These are phyloP conservation scores for Trapa incisa DNA, from an alignment of 345 rosid genomes.

Conservation along the genomic window DNA sequence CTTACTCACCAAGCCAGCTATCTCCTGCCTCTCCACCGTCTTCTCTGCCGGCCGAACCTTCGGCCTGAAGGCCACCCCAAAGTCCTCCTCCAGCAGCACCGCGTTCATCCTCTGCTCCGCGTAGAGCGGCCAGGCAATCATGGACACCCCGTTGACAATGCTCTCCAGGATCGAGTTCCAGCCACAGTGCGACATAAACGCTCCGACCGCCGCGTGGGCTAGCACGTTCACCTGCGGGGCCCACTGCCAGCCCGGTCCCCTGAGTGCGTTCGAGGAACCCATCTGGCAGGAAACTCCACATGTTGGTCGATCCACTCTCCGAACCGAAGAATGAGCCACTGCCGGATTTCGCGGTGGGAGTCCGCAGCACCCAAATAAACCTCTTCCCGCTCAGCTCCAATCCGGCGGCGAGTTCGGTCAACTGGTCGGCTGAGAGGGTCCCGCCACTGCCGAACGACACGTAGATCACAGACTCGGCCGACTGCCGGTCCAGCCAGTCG, in stretches of 20 bases:
- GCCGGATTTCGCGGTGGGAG: slow-evolving; percentile 16
- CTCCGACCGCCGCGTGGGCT: slow-evolving; percentile 47
- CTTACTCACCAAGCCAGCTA: slow-evolving; percentile 24
- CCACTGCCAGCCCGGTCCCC: slow-evolving; percentile 32
- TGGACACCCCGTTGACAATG: slow-evolving; percentile 31
- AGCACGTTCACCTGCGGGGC: slow-evolving; percentile 49
- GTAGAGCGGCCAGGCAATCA: slow-evolving; percentile 47
- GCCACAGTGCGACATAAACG: slow-evolving; percentile 57
- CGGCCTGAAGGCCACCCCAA: slow-evolving; percentile 29
- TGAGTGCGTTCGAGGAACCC: slow-evolving; percentile 36
- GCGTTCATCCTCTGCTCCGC: slow-evolving; percentile 49
- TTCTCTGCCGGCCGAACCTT: slow-evolving; percentile 8
- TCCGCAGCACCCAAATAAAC: slow-evolving; percentile 54
- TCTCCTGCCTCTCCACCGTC: slow-evolving; percentile 32
- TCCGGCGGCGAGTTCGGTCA: slow-evolving; percentile 48
- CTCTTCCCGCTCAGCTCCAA: slow-evolving; percentile 46
- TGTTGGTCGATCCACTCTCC: slow-evolving; percentile 3
- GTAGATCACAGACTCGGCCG: slow-evolving; percentile 33
- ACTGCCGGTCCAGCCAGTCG: slow-evolving; percentile 46
- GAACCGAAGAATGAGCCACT: slow-evolving; percentile 16
- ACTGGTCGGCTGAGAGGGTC: slow-evolving; percentile 34
- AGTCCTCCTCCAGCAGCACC: slow-evolving; percentile 31
- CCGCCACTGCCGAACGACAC: slow-evolving; percentile 76
- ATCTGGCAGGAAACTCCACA: slow-evolving; percentile 28
- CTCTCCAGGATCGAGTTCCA: slow-evolving; percentile 68